These are phyloP conservation scores for Colletotrichum sp. DNA, from an alignment of 2,329 filamentous ascomycete genomes.

Conservation along the genomic window DNA sequence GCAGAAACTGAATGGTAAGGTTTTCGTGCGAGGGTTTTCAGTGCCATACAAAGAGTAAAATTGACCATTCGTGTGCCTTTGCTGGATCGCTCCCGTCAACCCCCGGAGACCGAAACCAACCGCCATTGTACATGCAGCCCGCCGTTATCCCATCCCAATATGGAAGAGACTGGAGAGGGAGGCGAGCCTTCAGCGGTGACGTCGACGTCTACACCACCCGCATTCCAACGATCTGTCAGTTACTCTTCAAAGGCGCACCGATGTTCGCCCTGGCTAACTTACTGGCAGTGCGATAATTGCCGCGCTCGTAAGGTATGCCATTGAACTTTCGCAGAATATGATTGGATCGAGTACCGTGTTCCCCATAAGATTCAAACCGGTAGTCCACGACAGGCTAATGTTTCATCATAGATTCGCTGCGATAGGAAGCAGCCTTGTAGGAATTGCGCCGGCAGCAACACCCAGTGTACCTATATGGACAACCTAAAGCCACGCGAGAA, in stretches of 20 bases:
- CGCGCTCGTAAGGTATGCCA: neutral
- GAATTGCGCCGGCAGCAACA: conserved; percentile 38
- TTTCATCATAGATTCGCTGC: conserved; percentile 33
- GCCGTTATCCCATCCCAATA: accelerated
- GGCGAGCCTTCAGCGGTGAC: accelerated
- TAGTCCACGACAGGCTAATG: accelerated
- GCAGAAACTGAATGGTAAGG: neutral
- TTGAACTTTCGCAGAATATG: accelerated
- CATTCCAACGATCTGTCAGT: neutral
- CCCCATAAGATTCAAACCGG: accelerated
- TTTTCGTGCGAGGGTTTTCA: neutral
- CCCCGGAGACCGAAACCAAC: accelerated
- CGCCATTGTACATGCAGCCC: neutral
- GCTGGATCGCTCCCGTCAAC: neutral
- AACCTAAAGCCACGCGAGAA: conserved; percentile 35
- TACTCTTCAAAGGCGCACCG: accelerated
- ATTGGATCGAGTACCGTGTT: neutral
- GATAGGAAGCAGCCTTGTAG: conserved; percentile 40
- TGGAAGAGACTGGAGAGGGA: neutral
- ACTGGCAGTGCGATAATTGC: neutral
- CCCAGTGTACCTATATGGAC: conserved; percentile 36
- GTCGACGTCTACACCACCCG: neutral
- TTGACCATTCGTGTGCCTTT: neutral
- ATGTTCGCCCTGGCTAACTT: accelerated
- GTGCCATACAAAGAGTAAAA: neutral